Conservation (phyloP, 306 rosid genomes). For the Trichosanthes cucumerina region DNA sequence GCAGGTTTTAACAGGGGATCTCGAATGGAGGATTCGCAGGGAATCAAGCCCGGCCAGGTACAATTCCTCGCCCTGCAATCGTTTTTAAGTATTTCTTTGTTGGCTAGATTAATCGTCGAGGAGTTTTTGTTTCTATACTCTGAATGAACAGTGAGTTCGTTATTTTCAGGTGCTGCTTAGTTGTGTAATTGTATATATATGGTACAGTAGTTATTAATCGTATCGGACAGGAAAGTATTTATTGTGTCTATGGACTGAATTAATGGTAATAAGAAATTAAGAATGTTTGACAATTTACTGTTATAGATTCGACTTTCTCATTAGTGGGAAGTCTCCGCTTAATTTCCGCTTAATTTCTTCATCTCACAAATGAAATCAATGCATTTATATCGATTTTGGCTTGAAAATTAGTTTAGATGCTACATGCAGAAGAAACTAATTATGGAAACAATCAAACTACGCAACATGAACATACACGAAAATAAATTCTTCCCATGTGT, state of each 20-base stretch:
- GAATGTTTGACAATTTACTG: not conserved
- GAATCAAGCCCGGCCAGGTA: conserved; percentile 20
- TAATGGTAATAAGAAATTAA: not conserved
- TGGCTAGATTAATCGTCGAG: not conserved
- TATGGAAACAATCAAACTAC: not conserved
- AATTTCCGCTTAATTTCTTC: not conserved
- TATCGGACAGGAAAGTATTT: not conserved
- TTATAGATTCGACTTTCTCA: not conserved
- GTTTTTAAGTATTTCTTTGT: not conserved
- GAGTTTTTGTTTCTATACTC: not conserved
- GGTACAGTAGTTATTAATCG: not conserved
- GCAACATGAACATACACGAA: not conserved
- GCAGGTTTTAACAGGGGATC: conserved; percentile 7
- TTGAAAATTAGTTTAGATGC: not conserved
- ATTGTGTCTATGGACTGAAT: not conserved
- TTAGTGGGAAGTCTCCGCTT: not conserved
- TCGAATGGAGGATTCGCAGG: conserved; percentile 10
- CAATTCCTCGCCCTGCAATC: not conserved
- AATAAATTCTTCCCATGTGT: not conserved
- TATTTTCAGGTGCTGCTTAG: not conserved
- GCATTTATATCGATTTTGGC: not conserved
- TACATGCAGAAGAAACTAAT: not conserved
- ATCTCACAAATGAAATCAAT: not conserved
- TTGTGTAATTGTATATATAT: not conserved
- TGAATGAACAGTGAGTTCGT: not conserved